phyloP scores from a whole-genome alignment of 139 green algal genomes.

The Volvox africanus region DNA sequence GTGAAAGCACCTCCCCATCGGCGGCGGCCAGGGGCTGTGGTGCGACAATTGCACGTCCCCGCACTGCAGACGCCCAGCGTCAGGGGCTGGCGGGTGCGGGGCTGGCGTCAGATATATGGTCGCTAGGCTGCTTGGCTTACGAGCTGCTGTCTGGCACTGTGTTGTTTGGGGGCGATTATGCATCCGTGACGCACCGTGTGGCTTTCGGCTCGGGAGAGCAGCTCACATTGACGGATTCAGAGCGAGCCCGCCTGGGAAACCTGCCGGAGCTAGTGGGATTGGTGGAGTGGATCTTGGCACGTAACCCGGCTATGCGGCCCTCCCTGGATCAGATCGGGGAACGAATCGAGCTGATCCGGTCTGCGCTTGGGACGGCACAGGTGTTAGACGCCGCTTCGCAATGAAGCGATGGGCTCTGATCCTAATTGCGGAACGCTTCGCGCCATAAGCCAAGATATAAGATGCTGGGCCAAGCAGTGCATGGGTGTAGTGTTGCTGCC shows the following conservation, averaged over 20 bases:
- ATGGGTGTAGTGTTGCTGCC: too few relatives aligned
- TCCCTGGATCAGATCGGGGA: slow-evolving; percentile 47
- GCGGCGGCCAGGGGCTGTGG: neutral
- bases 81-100: slow-evolving; percentile 63
- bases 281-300: slow-evolving; percentile 78
- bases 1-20: neutral
- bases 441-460: too few relatives aligned
- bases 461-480: too few relatives aligned
- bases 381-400: too few relatives aligned
- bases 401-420: too few relatives aligned
- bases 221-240: slow-evolving; percentile 43
- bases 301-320: slow-evolving; percentile 69
- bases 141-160: slow-evolving; percentile 80
- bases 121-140: slow-evolving; percentile 85
- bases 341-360: slow-evolving; percentile 8
- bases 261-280: slow-evolving; percentile 62
- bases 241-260: slow-evolving; percentile 35
- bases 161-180: slow-evolving; percentile 65
- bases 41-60: neutral
- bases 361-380: neutral
- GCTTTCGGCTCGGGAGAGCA: slow-evolving; percentile 47
- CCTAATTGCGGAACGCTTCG: too few relatives aligned
- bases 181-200: slow-evolving; percentile 60
- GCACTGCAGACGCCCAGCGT: too few relatives aligned
- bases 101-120: slow-evolving; percentile 82